Percentiles rank a stretch among this genome's conserved stretches.
Conservation (phyloP, 148 eudicot species). For the Vaccinium macrocarpon region DNA sequence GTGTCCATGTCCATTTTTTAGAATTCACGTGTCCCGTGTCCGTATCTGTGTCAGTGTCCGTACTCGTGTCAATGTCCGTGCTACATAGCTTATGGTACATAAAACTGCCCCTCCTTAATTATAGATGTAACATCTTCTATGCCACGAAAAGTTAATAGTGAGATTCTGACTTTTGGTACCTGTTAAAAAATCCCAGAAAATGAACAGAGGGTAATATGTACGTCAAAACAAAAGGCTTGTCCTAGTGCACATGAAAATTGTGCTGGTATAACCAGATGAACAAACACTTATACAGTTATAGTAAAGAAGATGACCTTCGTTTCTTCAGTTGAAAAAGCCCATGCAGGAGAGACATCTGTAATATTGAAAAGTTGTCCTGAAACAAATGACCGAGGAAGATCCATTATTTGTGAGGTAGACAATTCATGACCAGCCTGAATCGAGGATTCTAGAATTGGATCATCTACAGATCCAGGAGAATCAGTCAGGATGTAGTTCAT, state of each 20-base stretch:
- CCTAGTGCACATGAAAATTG: not conserved
- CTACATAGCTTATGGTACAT: not conserved
- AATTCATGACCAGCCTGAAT: conserved; percentile 38
- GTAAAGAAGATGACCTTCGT: conserved; percentile 58
- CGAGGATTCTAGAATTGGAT: conserved; percentile 41
- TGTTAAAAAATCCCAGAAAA: not conserved
- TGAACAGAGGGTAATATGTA: not conserved
- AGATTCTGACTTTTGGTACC: not conserved
- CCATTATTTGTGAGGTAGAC: conserved; percentile 29
- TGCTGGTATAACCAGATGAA: conserved; percentile 13
- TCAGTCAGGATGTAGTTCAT: conserved; percentile 54
- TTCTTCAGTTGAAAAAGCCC: conserved; percentile 72
- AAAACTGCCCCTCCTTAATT: not conserved
- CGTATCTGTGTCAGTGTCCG: too few species aligned
- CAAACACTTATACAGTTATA: not conserved
- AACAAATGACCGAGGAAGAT: conserved; percentile 28
- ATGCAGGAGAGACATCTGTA: conserved; percentile 72
- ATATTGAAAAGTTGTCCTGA: conserved; percentile 59
- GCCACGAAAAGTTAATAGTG: not conserved
- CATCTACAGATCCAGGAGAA: conserved; percentile 53
- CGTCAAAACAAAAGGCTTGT: conserved; percentile 3
- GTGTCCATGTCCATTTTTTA: too few species aligned
- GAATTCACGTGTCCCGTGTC: too few species aligned
- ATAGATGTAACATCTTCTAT: not conserved
- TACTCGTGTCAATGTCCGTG: too few species aligned